These are phyloP conservation scores for Laburnicola sp. DNA, from an alignment of 2,329 filamentous ascomycete species.

Conservation along the genomic window DNA sequence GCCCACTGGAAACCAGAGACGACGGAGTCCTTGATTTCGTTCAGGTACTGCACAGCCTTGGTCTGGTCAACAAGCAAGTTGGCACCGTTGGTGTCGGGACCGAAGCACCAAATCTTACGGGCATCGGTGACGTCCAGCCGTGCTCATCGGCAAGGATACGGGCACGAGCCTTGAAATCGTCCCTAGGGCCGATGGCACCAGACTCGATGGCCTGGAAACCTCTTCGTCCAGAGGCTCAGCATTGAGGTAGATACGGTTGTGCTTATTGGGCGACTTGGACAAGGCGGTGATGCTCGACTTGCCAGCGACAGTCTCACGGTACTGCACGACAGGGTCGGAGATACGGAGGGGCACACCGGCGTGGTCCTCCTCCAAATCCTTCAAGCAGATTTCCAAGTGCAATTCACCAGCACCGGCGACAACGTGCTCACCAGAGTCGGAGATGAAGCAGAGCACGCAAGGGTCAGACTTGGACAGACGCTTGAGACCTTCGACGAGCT, in stretches of 20 bases:
- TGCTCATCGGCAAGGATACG: slow-evolving; percentile 94
- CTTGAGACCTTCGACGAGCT: slow-evolving; percentile 99
- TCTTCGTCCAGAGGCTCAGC: slow-evolving; percentile 92
- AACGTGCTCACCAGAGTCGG: slow-evolving; percentile 95
- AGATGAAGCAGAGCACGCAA: slow-evolving; percentile 90
- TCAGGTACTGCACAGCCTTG: slow-evolving; percentile 99
- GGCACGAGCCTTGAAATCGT: slow-evolving; percentile 98
- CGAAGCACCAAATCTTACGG: slow-evolving; percentile 99
- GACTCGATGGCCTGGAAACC: slow-evolving; percentile 83
- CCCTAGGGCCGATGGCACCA: slow-evolving; percentile 91
- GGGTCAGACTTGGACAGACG: slow-evolving; percentile 99
- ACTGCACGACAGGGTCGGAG: slow-evolving; percentile 97
- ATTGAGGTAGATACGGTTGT: slow-evolving; percentile 99
- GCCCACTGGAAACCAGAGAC: slow-evolving; percentile 99
- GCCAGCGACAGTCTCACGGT: slow-evolving; percentile 89
- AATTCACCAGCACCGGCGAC: slow-evolving; percentile 99
- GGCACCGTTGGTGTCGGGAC: slow-evolving; percentile 94
- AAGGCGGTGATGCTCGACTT: slow-evolving; percentile 93
- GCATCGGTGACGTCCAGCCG: slow-evolving; percentile 99
- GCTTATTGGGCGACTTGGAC: slow-evolving; percentile 99
- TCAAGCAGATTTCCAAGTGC: slow-evolving; percentile 99
- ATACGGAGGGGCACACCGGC: slow-evolving; percentile 96
- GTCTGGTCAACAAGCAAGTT: slow-evolving; percentile 99
- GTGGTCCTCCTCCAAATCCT: slow-evolving; percentile 99
- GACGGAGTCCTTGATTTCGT: slow-evolving; percentile 99